phyloP scores from a whole-genome alignment of 306 rosid species.

The Morella rubra region DNA sequence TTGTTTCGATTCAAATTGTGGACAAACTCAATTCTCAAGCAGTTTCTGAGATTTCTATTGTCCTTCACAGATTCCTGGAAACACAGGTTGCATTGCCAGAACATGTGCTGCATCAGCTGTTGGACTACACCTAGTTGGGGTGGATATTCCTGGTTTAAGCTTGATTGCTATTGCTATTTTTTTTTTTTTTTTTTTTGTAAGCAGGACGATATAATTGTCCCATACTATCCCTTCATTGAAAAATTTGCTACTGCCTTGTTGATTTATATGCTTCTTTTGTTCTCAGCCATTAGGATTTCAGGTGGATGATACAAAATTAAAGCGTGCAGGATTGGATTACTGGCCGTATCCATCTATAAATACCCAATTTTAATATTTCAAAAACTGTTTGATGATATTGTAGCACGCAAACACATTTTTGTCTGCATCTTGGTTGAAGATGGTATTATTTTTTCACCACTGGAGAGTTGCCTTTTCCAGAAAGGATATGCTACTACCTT shows the following conservation, averaged over 20 bases:
- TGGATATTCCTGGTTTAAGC: constrained; percentile 28
- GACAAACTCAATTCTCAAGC: constrained; percentile 43
- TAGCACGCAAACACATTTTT: not conserved
- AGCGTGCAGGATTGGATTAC: constrained; percentile 96
- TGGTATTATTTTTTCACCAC: not conserved
- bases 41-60: constrained; percentile 51
- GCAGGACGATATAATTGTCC: constrained; percentile 5
- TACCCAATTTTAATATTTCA: not conserved
- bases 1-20: constrained; percentile 25
- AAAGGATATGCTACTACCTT: not conserved
- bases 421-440: not conserved
- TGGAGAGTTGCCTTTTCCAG: not conserved
- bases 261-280: constrained; percentile 20
- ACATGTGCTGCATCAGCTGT: constrained; percentile 95
- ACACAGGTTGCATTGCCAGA: constrained; percentile 90
- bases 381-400: not conserved
- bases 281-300: constrained; percentile 88
- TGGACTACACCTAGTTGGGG: constrained; percentile 96
- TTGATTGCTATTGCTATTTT: constrained; percentile 1
- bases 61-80: constrained; percentile 93
- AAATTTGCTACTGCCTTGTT: constrained; percentile 8
- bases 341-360: constrained; percentile 82
- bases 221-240: constrained; percentile 8
- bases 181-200: not conserved
- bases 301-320: constrained; percentile 78